Evolutionary conservation across 2,329 filamentous ascomycete genomes (phyloP).

Genomic region (Cladosporium sp.): DNA sequence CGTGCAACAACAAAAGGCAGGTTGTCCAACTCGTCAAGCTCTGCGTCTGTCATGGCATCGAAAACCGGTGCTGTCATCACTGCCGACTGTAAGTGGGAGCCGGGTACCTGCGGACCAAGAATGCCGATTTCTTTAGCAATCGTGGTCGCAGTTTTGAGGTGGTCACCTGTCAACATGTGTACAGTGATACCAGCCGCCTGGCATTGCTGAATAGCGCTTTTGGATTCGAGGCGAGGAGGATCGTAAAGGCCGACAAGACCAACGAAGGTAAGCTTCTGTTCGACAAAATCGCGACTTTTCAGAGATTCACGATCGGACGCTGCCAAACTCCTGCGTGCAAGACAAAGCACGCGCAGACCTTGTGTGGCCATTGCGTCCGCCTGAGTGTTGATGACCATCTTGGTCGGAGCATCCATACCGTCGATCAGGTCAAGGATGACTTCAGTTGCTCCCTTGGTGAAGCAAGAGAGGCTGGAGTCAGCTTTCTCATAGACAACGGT

Average conservation of each 20-base stretch:
- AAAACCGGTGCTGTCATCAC: constrained; percentile 44
- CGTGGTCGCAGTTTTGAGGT: constrained; percentile 42
- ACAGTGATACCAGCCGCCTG: constrained; percentile 46
- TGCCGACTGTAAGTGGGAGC: constrained; percentile 25
- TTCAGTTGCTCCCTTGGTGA: constrained; percentile 33
- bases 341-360: constrained; percentile 31
- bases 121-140: constrained; percentile 47
- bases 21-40: constrained; percentile 39
- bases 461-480: constrained; percentile 19
- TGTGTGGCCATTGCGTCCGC: constrained; percentile 28
- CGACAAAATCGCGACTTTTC: constrained; percentile 20
- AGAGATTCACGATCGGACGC: constrained; percentile 12
- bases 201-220: constrained; percentile 40
- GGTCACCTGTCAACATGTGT: constrained; percentile 48
- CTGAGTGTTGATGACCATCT: constrained; percentile 23
- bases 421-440: constrained; percentile 28
- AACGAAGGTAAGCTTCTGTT: constrained; percentile 26
- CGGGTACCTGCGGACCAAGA: constrained; percentile 27
- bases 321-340: constrained; percentile 22
- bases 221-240: constrained; percentile 30
- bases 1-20: constrained; percentile 44
- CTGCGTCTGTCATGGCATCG: constrained; percentile 40
- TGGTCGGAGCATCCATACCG: constrained; percentile 17
- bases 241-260: constrained; percentile 32
- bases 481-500: constrained; percentile 25